phyloP scores from a whole-genome alignment of 257 asterid species.

The Orobanche coerulescens region DNA sequence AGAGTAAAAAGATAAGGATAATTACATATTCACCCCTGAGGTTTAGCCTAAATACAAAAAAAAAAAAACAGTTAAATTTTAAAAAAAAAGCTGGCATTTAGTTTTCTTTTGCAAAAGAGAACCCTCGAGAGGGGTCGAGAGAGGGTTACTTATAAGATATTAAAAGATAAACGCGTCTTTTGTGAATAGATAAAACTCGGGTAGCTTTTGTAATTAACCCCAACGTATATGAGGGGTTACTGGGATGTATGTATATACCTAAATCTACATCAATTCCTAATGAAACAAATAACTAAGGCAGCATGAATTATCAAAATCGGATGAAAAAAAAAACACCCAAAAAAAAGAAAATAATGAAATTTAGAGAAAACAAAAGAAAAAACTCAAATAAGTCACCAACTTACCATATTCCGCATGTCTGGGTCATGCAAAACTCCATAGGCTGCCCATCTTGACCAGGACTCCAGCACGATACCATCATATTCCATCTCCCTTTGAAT shows the following conservation, averaged over 20 bases:
- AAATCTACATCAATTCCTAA: not conserved
- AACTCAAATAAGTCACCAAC: constrained; percentile 10
- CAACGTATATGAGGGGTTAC: not conserved
- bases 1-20: not conserved
- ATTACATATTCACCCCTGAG: not conserved
- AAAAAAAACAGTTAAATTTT: not conserved
- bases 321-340: not conserved
- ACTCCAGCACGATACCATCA: constrained; percentile 94
- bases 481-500: constrained; percentile 69
- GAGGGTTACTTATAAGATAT: not conserved
- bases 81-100: too few relatives aligned
- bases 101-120: too few relatives aligned
- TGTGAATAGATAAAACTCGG: not conserved
- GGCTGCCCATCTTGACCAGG: constrained; percentile 97
- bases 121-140: too few relatives aligned
- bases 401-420: constrained; percentile 58
- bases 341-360: not conserved
- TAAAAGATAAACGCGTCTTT: not conserved
- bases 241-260: not conserved
- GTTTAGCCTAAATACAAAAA: not conserved
- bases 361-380: not conserved
- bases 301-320: not conserved
- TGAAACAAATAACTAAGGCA: not conserved
- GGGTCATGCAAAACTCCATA: constrained; percentile 84
- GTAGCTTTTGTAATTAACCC: not conserved